Base-by-base conservation (phyloP, 257 asterid species). In the Primulina eburnea region DNA sequence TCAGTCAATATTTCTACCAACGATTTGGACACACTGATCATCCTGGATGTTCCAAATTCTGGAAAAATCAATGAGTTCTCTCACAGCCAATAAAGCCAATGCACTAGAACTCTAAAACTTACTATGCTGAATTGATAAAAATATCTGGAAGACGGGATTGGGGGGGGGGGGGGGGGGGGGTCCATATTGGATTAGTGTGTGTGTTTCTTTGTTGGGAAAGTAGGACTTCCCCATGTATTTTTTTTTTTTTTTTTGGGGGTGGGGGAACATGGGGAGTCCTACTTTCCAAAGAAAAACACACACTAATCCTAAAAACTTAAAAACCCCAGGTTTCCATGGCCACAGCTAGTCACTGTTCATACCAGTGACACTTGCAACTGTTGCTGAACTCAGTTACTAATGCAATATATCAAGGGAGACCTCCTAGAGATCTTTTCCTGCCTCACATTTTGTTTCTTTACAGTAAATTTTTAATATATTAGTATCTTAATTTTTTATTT, bases 271-370 rank as follows among this genome's bases (percentile, higher is more conserved):
- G 29, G 29, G 29, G 40, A 35, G 40, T 35, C 40, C 10, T 6
- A 35, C 40, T 35, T 35, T 35, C 40, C 8, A 9, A 35, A 35
- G 7, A 6, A 6, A 35, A 35, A 35, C 0, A 35, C 40, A 35
- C 9, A 8, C 10, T 35, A 35, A 35, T 35, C 40, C 40, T 35
- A 6, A 35, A 35, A 35, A 35, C 40, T 35, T 6, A 35, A 35
- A 35, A 35, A 1, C 33, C 33, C 33, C 6, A 9, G 8, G 9
- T 35, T 6, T 35, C 72, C 64, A 18, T n/a, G 30, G 50, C 26
- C 75, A 34, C 33, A 26, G 18, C 67, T 34, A 58, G 30, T 52
- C 72, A 60, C 59, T 32, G n/a, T 60, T 40, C 50, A 21, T 64
- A 50, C 35, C 18, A 74, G 17, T 50, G 60, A 67, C 68, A 1